These are phyloP conservation scores for Galerina marginata DNA, from an alignment of 768 basidiomycete genomes.

Conservation along the genomic window DNA sequence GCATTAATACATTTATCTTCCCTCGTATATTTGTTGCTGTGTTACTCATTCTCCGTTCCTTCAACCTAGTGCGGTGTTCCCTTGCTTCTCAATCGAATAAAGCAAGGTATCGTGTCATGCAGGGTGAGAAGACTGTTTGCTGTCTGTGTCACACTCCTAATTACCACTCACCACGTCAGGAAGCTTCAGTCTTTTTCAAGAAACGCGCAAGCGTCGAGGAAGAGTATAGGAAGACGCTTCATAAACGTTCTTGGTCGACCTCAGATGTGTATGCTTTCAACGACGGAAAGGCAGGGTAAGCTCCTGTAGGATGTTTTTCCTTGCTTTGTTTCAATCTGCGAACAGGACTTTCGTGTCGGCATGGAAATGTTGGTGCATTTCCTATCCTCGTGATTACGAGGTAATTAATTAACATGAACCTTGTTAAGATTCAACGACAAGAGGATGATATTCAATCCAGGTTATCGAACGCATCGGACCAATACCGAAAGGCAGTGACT, in stretches of 20 bases:
- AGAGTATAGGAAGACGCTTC: conserved; percentile 88
- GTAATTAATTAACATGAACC: background rate
- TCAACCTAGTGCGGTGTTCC: conserved; percentile 85
- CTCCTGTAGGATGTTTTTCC: background rate
- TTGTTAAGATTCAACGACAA: conserved; percentile 78
- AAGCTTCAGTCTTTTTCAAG: conserved; percentile 92
- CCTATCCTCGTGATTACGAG: conserved; percentile 1
- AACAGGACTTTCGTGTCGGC: conserved; percentile 72
- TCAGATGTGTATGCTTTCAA: conserved; percentile 83
- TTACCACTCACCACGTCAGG: conserved; percentile 51
- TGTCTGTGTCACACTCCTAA: background rate
- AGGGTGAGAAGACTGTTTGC: conserved; percentile 56
- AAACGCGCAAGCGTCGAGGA: conserved; percentile 93
- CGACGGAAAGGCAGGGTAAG: conserved; percentile 96
- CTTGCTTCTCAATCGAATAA: conserved; percentile 91
- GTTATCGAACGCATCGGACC: conserved; percentile 85
- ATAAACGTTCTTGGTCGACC: conserved; percentile 80
- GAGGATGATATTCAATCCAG: conserved; percentile 92
- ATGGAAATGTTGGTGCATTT: conserved; percentile 70
- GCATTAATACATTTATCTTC: conserved; percentile 32
- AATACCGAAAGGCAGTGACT: conserved; percentile 86
- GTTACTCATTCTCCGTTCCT: conserved; percentile 15
- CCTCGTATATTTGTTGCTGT: conserved; percentile 9
- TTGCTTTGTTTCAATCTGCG: conserved; percentile 4
- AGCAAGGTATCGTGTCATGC: conserved; percentile 94